Evolutionary conservation across 164 flowering plant genomes (phyloP).

Genomic region (Chimonanthus praecox): DNA sequence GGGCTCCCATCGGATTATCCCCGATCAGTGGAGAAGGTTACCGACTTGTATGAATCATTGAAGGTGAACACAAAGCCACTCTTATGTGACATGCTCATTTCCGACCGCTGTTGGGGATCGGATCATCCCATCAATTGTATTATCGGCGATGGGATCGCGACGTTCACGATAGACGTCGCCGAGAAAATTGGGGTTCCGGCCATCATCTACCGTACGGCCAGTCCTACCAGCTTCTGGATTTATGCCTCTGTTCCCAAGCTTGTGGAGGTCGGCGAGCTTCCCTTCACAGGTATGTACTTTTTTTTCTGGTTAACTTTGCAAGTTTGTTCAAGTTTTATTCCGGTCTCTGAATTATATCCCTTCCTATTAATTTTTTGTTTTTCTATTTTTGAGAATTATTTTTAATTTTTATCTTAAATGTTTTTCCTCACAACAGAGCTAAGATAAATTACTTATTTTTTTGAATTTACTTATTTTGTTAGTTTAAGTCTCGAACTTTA

Average conservation of each 20-base stretch:
- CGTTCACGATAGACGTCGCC: slow-evolving; percentile 23
- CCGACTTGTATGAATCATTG: slow-evolving; percentile 17
- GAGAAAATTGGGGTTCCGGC: slow-evolving; percentile 25
- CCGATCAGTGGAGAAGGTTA: slow-evolving; percentile 15
- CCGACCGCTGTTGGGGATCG: background rate
- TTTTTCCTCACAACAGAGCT: background rate
- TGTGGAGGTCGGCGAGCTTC: slow-evolving; percentile 31
- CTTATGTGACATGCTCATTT: slow-evolving; percentile 15
- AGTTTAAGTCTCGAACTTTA: no score
- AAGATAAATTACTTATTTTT: no score
- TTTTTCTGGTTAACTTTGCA: no score
- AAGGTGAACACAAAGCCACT: slow-evolving; percentile 9
- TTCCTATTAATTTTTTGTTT: no score
- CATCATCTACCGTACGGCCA: slow-evolving; percentile 22
- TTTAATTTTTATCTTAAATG: no score
- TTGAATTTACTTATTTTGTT: no score
- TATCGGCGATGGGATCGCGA: slow-evolving; percentile 27
- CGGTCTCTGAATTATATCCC: no score
- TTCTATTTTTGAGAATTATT: no score
- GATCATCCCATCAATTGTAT: slow-evolving; percentile 21
- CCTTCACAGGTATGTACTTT: slow-evolving; percentile 26
- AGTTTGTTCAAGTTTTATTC: no score
- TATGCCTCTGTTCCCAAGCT: slow-evolving; percentile 25
- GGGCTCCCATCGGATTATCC: slow-evolving; percentile 29
- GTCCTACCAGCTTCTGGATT: slow-evolving; percentile 28